A percentile compares a stretch with the other conserved stretches of the same genome.
These are phyloP conservation scores for Syzygium grande DNA, from an alignment of 345 rosid genomes.

Conservation along the genomic window DNA sequence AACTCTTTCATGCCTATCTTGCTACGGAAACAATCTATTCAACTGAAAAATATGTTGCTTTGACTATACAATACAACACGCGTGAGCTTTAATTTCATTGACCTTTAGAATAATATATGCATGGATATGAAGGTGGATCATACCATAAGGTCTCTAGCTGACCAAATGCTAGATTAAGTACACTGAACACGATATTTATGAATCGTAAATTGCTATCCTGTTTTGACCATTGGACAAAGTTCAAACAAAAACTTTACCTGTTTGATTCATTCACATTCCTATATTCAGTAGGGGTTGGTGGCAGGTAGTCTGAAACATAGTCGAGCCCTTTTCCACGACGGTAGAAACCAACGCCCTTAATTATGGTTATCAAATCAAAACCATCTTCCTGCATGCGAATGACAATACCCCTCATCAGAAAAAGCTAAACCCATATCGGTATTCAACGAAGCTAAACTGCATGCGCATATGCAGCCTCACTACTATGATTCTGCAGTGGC, in stretches of 20 bases:
- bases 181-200: not conserved
- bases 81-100: not conserved
- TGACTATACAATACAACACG: not conserved
- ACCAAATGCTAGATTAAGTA: not conserved
- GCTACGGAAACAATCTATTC: not conserved
- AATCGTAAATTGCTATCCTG: not conserved
- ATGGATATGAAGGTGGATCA: not conserved
- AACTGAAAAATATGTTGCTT: not conserved
- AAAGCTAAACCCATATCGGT: not conserved
- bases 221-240: not conserved
- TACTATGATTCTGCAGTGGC: not conserved
- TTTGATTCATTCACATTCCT: conserved; percentile 17
- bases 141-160: not conserved
- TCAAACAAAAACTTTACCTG: conserved; percentile 16
- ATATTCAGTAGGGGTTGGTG: conserved; percentile 40
- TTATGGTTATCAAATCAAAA: conserved; percentile 28
- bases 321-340: conserved; percentile 41
- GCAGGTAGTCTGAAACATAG: conserved; percentile 39
- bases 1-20: not conserved
- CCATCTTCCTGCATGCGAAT: conserved; percentile 37
- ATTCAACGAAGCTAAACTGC: not conserved
- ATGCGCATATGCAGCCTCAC: not conserved
- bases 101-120: not conserved
- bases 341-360: conserved; percentile 40
- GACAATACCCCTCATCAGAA: not conserved